Evolutionary conservation across 2,329 filamentous ascomycete genomes (phyloP).

Genomic region (Delphinella strobiligena): DNA sequence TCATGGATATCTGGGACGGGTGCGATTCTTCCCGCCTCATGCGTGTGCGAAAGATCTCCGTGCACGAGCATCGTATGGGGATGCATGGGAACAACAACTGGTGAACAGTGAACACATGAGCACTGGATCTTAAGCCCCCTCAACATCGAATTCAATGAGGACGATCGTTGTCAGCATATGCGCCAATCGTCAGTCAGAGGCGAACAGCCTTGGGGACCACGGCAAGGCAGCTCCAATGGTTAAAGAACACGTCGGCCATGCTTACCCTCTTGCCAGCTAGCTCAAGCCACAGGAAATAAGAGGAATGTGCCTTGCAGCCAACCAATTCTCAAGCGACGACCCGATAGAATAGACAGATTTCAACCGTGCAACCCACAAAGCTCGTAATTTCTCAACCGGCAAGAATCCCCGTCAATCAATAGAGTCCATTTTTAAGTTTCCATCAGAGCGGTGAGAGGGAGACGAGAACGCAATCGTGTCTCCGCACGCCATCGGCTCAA

Average conservation of each 20-base stretch:
- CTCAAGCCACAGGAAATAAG: constrained; percentile 7
- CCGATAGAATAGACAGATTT: constrained; percentile 4
- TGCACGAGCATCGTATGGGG: constrained; percentile 3
- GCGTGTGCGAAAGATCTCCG: constrained; percentile 9
- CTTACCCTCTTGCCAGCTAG: constrained; percentile 6
- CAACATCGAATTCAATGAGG: background rate
- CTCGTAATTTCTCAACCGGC: constrained; percentile 2
- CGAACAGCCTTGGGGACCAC: background rate
- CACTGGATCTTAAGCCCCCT: no score
- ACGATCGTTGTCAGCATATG: background rate
- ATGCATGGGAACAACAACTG: background rate
- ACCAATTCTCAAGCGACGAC: constrained; percentile 5
- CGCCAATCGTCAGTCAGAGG: background rate
- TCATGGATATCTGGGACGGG: constrained; percentile 6
- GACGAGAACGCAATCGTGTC: background rate
- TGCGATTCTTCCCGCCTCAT: constrained; percentile 8
- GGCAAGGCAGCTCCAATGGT: constrained; percentile 6
- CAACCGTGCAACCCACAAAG: constrained; percentile 6
- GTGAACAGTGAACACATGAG: no score
- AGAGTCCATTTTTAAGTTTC: background rate
- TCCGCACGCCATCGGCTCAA: no score
- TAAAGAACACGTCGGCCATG: constrained; percentile 5
- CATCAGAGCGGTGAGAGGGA: background rate
- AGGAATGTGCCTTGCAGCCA: constrained; percentile 8
- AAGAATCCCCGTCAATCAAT: constrained; percentile 5